A percentile compares a stretch with the other conserved stretches of the same genome.
Conservation (phyloP, 23 red algal species). For the Chondrus crispus region DNA sequence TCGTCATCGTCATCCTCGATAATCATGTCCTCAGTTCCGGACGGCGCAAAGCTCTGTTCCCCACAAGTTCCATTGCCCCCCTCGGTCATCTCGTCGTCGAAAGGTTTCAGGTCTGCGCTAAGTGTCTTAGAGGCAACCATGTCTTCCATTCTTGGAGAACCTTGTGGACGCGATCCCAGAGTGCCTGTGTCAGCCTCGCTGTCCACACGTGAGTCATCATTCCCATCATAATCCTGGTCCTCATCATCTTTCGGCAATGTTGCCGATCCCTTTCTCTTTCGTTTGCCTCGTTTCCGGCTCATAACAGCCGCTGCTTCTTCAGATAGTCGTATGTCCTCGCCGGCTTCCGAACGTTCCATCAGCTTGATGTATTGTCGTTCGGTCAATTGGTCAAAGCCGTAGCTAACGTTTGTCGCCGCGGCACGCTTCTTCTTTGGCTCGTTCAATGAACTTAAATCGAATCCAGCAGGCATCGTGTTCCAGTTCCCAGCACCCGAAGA, state of each 20-base stretch:
- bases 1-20: slow-evolving; percentile 74
- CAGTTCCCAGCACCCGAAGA: slow-evolving; percentile 39
- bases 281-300: neutral
- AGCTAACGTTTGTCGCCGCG: slow-evolving; percentile 52
- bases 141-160: neutral
- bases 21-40: slow-evolving; percentile 41
- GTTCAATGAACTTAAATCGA: slow-evolving; percentile 37
- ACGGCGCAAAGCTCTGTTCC: slow-evolving; percentile 31
- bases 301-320: slow-evolving; percentile 21
- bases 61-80: slow-evolving; percentile 36
- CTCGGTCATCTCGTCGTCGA: slow-evolving; percentile 17
- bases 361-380: slow-evolving; percentile 56
- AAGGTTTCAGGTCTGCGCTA: neutral
- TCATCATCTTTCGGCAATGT: neutral
- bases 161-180: neutral
- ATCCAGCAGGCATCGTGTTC: neutral
- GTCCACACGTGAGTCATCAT: neutral
- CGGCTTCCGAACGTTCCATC: slow-evolving; percentile 53
- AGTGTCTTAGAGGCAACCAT: neutral
- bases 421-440: slow-evolving; percentile 46
- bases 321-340: slow-evolving; percentile 33
- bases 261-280: slow-evolving; percentile 29
- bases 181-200: slow-evolving; percentile 26
- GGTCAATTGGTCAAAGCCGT: slow-evolving; percentile 54
- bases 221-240: neutral